Evolutionary conservation across 768 basidiomycete species (phyloP), one percentile per base, ranked within the genome.

Genomic region (Floccularia luteovirens): DNA sequence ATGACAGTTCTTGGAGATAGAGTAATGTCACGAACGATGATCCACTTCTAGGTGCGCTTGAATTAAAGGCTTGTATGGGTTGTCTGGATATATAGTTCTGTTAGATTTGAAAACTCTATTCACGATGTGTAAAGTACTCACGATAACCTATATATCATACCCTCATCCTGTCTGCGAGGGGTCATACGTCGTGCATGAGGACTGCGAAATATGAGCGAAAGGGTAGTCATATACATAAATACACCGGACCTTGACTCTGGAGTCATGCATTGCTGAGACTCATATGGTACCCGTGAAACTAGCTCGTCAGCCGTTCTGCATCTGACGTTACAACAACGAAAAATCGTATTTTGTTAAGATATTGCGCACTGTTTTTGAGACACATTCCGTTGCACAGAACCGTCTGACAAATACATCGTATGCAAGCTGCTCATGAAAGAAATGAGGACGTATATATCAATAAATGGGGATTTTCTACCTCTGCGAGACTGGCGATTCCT

Each of bases 181-280:
- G n/a, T n/a, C n/a, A n/a, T 36, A 30, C 31, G 41, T 31, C 31
- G 30, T 31, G 38, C 38, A 24, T 3, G 13, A 28, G 28, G 8
- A 33, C 3, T 28, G 50, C 5, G 51, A 44, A 21, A 52, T 49
- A 44, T 55, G 56, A 19, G 58, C 53, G 31, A 55, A 42, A 5
- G 50, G 49, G 10, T 1, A 23, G 7, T 32, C 12, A 25, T 31
- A 30, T 3, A 31, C 17, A 38, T 13, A n/a, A 24, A 39, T 22
- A 19, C 7, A 23, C 41, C 52, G 46, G 22, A 66, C 72, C 70
- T 74, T 30, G 70, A 68, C 46, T 70, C 68, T 30, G 72, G 72
- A 3, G 72, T 74, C 39, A 64, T 50, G 39, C 58, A 64, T 49
- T 68, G 68, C 31, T 61, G 63, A 25, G 57, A 56, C 33, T 41